Percentiles rank a stretch among this genome's conserved stretches.
Conservation (phyloP, 2,329 filamentous ascomycete species). For the Apiospora hydei region DNA sequence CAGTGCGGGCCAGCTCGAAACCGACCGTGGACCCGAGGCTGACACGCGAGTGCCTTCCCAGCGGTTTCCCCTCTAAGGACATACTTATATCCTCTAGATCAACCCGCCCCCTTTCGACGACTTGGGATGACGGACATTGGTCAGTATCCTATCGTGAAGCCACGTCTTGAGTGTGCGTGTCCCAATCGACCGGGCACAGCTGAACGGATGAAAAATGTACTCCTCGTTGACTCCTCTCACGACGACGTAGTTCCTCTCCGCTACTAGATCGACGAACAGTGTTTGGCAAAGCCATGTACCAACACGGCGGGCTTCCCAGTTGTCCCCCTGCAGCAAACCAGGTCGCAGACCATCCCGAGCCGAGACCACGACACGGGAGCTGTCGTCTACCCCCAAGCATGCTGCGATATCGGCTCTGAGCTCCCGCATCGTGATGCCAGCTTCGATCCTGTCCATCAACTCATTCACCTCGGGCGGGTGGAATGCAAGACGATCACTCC, state of each 20-base stretch:
- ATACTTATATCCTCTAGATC: constrained; percentile 34
- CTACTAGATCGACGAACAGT: constrained; percentile 39
- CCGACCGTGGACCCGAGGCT: constrained; percentile 39
- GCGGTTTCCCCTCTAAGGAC: constrained; percentile 27
- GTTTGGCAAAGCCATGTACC: constrained; percentile 42
- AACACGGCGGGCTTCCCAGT: constrained; percentile 42
- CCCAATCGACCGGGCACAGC: constrained; percentile 27
- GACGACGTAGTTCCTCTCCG: constrained; percentile 35
- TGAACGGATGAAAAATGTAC: constrained; percentile 41
- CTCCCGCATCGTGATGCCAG: constrained; percentile 39
- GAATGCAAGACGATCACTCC: constrained; percentile 26
- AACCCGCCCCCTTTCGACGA: constrained; percentile 28
- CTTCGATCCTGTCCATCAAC: constrained; percentile 32
- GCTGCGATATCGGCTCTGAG: constrained; percentile 37
- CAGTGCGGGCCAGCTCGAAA: constrained; percentile 39
- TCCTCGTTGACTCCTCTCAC: constrained; percentile 42
- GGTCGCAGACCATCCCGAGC: constrained; percentile 41
- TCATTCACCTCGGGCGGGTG: constrained; percentile 28
- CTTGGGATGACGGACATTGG: constrained; percentile 27
- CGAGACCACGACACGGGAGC: constrained; percentile 40
- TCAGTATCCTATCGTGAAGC: constrained; percentile 31
- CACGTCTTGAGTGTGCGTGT: constrained; percentile 32
- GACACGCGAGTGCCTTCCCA: constrained; percentile 31
- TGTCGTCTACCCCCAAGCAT: constrained; percentile 35
- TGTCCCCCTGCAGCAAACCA: constrained; percentile 41